phyloP scores from a whole-genome alignment of 1,139 yeast genomes.

The Debaryomyces robertsiae region DNA sequence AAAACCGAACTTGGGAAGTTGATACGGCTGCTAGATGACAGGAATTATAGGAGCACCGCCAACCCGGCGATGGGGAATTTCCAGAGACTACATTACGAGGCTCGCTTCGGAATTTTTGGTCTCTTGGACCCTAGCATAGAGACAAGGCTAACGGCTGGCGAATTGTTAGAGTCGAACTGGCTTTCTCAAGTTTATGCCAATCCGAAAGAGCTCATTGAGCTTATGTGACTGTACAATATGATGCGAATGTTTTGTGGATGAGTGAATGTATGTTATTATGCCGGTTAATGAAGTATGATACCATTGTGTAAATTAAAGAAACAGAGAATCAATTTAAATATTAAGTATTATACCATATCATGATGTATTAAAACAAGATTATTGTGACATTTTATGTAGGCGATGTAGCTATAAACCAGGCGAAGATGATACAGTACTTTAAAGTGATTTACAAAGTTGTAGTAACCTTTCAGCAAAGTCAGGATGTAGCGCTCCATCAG shows the following conservation, averaged over 20 bases:
- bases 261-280: no score
- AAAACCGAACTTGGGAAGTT: conserved; percentile 21
- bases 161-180: conserved; percentile 41
- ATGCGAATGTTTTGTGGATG: not conserved
- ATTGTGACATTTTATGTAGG: no score
- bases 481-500: not conserved
- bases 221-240: not conserved
- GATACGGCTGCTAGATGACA: conserved; percentile 28
- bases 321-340: no score
- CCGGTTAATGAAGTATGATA: no score
- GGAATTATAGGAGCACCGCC: conserved; percentile 14
- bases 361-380: no score
- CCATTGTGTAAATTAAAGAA: no score
- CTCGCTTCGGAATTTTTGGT: conserved; percentile 35
- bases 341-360: no score
- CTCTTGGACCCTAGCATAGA: conserved; percentile 36
- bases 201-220: conserved; percentile 35
- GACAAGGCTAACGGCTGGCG: conserved; percentile 27
- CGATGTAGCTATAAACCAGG: no score
- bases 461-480: not conserved
- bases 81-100: conserved; percentile 42
- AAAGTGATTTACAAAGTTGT: conserved; percentile 3
- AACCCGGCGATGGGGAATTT: conserved; percentile 41
- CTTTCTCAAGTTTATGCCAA: conserved; percentile 46
- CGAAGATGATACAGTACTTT: no score